phyloP scores from a whole-genome alignment of 2,329 filamentous ascomycete species.

The Phaeosphaeriaceae sp. region DNA sequence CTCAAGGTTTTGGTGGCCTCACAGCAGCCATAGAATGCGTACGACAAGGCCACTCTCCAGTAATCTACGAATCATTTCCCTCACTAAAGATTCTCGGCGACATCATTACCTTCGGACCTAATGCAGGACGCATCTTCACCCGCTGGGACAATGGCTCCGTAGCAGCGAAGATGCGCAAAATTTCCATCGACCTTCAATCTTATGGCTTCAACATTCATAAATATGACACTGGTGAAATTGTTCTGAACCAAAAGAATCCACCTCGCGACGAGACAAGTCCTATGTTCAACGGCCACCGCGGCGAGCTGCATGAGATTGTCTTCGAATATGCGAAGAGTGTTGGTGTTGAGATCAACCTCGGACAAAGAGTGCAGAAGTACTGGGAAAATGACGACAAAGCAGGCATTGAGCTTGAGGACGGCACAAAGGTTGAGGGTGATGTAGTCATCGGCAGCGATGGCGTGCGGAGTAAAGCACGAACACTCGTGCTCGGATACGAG shows the following conservation, averaged over 20 bases:
- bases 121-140: slow-evolving; percentile 66
- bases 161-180: slow-evolving; percentile 54
- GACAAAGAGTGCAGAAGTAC: slow-evolving; percentile 60
- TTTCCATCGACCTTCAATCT: slow-evolving; percentile 60
- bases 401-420: slow-evolving; percentile 60
- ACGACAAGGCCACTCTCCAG: slow-evolving; percentile 65
- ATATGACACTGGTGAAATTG: slow-evolving; percentile 64
- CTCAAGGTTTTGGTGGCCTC: slow-evolving; percentile 65
- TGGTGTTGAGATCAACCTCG: slow-evolving; percentile 63
- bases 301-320: slow-evolving; percentile 66
- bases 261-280: slow-evolving; percentile 56
- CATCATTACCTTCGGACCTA: slow-evolving; percentile 68
- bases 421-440: slow-evolving; percentile 57
- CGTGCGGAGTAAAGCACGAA: slow-evolving; percentile 59
- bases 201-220: slow-evolving; percentile 70
- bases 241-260: slow-evolving; percentile 62
- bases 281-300: slow-evolving; percentile 66
- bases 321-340: slow-evolving; percentile 65
- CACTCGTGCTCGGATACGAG: slow-evolving; percentile 60
- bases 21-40: slow-evolving; percentile 69
- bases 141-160: slow-evolving; percentile 63
- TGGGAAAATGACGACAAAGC: slow-evolving; percentile 61
- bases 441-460: slow-evolving; percentile 61
- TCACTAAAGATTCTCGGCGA: slow-evolving; percentile 66
- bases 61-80: slow-evolving; percentile 65